These are phyloP conservation scores for Holtermanniella nyarrowii DNA, from an alignment of 768 basidiomycete genomes.

Conservation along the genomic window DNA sequence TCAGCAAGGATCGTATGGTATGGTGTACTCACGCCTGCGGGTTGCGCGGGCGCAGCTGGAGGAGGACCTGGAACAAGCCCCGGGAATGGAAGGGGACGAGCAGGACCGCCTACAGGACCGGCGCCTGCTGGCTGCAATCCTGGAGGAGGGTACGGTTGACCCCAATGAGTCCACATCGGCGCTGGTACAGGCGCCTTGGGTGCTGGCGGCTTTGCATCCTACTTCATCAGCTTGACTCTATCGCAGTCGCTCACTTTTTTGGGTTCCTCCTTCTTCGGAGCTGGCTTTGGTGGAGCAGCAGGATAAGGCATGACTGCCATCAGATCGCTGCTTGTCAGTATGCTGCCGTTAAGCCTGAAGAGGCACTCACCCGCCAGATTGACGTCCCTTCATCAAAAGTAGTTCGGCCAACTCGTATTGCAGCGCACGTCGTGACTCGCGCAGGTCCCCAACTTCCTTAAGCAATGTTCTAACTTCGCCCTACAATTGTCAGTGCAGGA, in stretches of 20 bases:
- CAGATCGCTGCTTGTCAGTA: constrained; percentile 17
- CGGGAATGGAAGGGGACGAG: constrained; percentile 23
- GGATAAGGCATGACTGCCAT: constrained; percentile 36
- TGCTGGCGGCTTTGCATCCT: background rate
- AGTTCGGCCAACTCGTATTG: constrained; percentile 37
- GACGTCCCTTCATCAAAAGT: constrained; percentile 38
- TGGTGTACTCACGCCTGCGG: background rate
- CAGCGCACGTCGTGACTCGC: constrained; percentile 35
- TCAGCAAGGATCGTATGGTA: background rate
- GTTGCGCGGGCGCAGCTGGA: background rate
- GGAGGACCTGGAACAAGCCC: constrained; percentile 15
- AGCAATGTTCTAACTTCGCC: constrained; percentile 36
- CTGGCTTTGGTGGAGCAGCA: constrained; percentile 17
- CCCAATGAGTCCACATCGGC: background rate
- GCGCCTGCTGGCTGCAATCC: constrained; percentile 6
- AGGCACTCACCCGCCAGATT: constrained; percentile 32
- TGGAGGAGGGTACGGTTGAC: background rate
- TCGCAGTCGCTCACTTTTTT: constrained; percentile 13
- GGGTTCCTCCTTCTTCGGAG: constrained; percentile 11
- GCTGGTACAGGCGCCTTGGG: background rate
- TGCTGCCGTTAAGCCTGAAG: background rate
- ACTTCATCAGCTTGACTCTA: background rate
- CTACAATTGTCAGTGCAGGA: constrained; percentile 11
- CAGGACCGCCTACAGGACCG: constrained; percentile 21
- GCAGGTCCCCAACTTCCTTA: constrained; percentile 38